phyloP scores from a whole-genome alignment of 2,329 filamentous ascomycete genomes.

The Talaromyces sp. region DNA sequence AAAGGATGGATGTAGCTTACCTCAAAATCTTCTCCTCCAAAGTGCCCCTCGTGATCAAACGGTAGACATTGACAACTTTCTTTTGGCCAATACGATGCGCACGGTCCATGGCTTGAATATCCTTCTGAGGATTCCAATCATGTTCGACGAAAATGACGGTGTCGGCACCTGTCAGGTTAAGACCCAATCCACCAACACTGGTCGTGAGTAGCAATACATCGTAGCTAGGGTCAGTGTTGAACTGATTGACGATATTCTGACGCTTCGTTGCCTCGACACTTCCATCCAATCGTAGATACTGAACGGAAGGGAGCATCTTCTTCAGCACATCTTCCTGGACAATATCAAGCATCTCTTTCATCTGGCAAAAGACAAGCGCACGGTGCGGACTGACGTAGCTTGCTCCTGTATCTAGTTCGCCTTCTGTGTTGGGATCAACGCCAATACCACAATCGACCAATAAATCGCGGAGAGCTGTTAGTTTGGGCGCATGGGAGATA shows the following conservation, averaged over 20 bases:
- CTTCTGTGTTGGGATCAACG: slow-evolving; percentile 59
- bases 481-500: slow-evolving; percentile 83
- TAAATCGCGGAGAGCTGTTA: slow-evolving; percentile 83
- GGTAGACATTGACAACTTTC: slow-evolving; percentile 99
- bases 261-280: slow-evolving; percentile 88
- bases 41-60: slow-evolving; percentile 90
- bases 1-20: slow-evolving; percentile 49
- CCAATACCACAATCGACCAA: slow-evolving; percentile 99
- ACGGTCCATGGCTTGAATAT: slow-evolving; percentile 97
- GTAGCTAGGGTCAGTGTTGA: slow-evolving; percentile 96
- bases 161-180: slow-evolving; percentile 94
- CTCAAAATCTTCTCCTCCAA: slow-evolving; percentile 96
- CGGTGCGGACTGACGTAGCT: slow-evolving; percentile 94
- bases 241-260: slow-evolving; percentile 97
- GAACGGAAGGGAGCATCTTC: slow-evolving; percentile 85
- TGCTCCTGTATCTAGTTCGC: slow-evolving; percentile 58
- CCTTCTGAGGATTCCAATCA: slow-evolving; percentile 99
- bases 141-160: slow-evolving; percentile 99
- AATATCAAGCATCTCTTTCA: slow-evolving; percentile 99
- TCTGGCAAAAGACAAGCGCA: slow-evolving; percentile 95
- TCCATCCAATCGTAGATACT: slow-evolving; percentile 91
- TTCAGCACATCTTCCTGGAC: slow-evolving; percentile 92
- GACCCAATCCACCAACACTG: slow-evolving; percentile 86
- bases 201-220: slow-evolving; percentile 92
- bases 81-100: slow-evolving; percentile 98